phyloP scores from a whole-genome alignment of 176 grass and related monocot species.

The Cenchrus purpureus region DNA sequence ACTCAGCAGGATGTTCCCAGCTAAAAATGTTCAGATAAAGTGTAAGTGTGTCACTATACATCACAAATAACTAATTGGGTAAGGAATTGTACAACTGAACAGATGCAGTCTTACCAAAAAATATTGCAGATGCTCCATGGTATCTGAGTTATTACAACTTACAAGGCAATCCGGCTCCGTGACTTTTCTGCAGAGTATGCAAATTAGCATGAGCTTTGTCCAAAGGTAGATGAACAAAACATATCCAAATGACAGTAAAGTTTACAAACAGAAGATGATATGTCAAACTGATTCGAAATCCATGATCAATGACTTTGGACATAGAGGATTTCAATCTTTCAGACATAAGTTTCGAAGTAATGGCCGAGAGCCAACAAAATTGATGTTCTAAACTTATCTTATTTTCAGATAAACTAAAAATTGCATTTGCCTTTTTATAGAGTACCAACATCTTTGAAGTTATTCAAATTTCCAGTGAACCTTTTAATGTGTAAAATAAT shows the following conservation, averaged over 20 bases:
- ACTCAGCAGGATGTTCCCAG: neutral
- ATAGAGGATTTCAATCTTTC: neutral
- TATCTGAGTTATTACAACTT: neutral
- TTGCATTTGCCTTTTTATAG: neutral
- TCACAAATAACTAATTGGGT: neutral
- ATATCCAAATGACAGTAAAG: neutral
- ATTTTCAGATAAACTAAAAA: slow-evolving; percentile 4
- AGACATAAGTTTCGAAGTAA: neutral
- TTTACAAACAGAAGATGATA: neutral
- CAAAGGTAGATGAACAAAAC: neutral
- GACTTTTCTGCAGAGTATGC: neutral
- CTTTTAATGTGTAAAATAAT: neutral
- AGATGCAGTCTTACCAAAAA: neutral
- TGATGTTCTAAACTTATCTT: neutral
- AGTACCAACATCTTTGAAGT: neutral
- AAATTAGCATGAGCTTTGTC: neutral
- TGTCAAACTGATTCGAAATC: neutral
- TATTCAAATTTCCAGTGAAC: neutral
- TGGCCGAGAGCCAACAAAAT: neutral
- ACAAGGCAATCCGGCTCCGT: neutral
- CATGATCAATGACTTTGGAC: neutral
- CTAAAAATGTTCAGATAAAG: neutral
- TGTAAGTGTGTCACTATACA: neutral
- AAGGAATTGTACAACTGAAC: neutral
- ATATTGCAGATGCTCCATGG: neutral